Conservation (phyloP, 163 green algal genomes). For the Scenedesmus sp. region DNA sequence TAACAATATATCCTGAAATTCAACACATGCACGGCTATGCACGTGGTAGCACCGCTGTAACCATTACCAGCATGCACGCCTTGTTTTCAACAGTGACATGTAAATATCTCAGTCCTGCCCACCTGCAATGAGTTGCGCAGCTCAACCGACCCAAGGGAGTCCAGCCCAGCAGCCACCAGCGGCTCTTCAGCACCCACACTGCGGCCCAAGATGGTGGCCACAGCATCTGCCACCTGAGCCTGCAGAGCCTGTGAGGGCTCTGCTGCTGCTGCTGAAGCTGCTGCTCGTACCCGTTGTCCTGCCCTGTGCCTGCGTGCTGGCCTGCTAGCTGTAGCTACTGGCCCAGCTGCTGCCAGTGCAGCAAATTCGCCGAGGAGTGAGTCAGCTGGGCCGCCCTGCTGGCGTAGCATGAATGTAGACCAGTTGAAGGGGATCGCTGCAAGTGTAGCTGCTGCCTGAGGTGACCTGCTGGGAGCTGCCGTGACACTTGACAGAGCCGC, state of each 20-base stretch:
- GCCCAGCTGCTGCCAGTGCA: background rate
- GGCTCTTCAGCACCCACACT: conserved; percentile 66
- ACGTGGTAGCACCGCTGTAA: too few species aligned
- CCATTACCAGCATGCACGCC: background rate
- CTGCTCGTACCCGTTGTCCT: background rate
- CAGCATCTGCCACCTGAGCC: conserved; percentile 53
- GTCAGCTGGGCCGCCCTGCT: background rate
- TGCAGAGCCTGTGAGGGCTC: conserved; percentile 37
- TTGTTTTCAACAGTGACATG: background rate
- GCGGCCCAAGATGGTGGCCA: conserved; percentile 57
- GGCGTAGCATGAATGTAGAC: conserved; percentile 15
- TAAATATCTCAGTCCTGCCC: background rate
- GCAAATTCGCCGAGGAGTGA: conserved; percentile 23
- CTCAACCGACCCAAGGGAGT: conserved; percentile 70
- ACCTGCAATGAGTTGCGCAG: conserved; percentile 82
- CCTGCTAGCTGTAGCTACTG: background rate
- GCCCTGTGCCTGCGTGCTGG: background rate
- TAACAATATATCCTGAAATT: too few species aligned
- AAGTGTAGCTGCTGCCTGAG: background rate
- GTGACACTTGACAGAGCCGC: conserved; percentile 55
- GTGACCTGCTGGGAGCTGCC: too few species aligned
- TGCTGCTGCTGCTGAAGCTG: conserved; percentile 18
- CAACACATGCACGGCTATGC: too few species aligned
- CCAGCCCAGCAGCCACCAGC: conserved; percentile 79
- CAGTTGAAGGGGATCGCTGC: conserved; percentile 51